A percentile compares a stretch with the other conserved stretches of the same genome.
Evolutionary conservation across 2,329 filamentous ascomycete genomes (phyloP).

Genomic region (Fusarium sterilihyphosum): DNA sequence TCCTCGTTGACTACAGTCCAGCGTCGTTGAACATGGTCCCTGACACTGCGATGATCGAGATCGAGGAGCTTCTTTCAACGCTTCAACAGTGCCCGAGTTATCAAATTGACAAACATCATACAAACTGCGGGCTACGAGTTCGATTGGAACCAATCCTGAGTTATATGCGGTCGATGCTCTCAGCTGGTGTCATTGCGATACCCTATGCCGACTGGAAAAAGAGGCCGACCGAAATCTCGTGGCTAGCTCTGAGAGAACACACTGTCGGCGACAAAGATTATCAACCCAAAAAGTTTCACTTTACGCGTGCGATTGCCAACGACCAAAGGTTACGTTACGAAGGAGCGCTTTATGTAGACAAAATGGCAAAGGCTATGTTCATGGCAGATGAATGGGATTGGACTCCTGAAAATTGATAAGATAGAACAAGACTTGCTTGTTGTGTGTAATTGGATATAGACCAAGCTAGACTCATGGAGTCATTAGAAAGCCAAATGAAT

Average conservation of each 20-base stretch:
- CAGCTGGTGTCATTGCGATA: constrained; percentile 57
- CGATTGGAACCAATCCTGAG: constrained; percentile 73
- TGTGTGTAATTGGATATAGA: constrained; percentile 27
- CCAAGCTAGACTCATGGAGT: constrained; percentile 30
- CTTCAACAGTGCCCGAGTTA: constrained; percentile 76
- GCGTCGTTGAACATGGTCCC: constrained; percentile 56
- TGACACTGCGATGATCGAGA: constrained; percentile 66
- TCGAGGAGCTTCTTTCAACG: constrained; percentile 67
- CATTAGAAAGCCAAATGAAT: constrained; percentile 18
- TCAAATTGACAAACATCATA: constrained; percentile 78
- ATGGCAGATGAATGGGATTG: constrained; percentile 68
- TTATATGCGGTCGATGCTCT: constrained; percentile 67
- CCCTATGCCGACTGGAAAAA: constrained; percentile 58
- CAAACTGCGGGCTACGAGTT: constrained; percentile 76
- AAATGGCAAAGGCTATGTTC: constrained; percentile 63
- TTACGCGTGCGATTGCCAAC: constrained; percentile 60
- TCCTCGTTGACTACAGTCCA: constrained; percentile 66
- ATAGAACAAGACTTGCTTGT: constrained; percentile 22
- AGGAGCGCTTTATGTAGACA: constrained; percentile 60
- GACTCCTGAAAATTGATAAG: constrained; percentile 59
- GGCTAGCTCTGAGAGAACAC: constrained; percentile 46
- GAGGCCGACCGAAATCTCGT: constrained; percentile 52
- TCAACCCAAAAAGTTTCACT: constrained; percentile 52
- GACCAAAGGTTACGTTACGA: constrained; percentile 62
- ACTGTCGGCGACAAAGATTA: constrained; percentile 25